phyloP scores from a whole-genome alignment of 306 rosid species.

The Ormosia semicastrata region DNA sequence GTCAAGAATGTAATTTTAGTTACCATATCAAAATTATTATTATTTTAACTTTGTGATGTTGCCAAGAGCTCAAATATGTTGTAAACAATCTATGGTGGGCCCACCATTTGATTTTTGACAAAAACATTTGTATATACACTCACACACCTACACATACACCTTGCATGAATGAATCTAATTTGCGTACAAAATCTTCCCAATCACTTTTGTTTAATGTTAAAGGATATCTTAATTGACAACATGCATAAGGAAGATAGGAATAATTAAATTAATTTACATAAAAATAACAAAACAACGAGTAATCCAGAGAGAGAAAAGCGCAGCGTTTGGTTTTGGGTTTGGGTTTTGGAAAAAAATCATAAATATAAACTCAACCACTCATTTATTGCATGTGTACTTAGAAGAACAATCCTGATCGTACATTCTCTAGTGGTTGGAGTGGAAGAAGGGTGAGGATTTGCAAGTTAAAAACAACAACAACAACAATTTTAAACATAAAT shows the following conservation, averaged over 20 bases:
- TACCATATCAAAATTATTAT: not conserved
- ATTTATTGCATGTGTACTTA: conserved; percentile 22
- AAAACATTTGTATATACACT: not conserved
- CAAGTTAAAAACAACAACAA: not conserved
- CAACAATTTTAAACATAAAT: not conserved
- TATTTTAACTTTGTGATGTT: conserved; percentile 1
- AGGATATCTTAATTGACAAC: conserved; percentile 26
- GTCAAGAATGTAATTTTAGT: conserved; percentile 23
- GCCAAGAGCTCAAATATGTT: conserved; percentile 30
- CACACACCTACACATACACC: conserved; percentile 14
- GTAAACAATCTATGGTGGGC: conserved; percentile 32
- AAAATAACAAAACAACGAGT: not conserved
- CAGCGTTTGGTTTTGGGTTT: not conserved
- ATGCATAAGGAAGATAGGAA: conserved; percentile 13
- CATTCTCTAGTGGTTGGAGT: not conserved
- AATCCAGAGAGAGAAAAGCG: not conserved
- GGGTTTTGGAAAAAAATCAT: conserved; percentile 6
- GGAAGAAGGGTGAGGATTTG: not conserved
- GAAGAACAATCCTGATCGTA: conserved; percentile 19
- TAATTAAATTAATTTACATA: not conserved
- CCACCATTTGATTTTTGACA: conserved; percentile 26
- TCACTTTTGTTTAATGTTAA: conserved; percentile 29
- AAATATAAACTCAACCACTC: conserved; percentile 11
- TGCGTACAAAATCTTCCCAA: conserved; percentile 47
- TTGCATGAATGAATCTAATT: conserved; percentile 50